phyloP scores from a whole-genome alignment of 148 eudicot genomes.

The Dysphania ambrosioides region DNA sequence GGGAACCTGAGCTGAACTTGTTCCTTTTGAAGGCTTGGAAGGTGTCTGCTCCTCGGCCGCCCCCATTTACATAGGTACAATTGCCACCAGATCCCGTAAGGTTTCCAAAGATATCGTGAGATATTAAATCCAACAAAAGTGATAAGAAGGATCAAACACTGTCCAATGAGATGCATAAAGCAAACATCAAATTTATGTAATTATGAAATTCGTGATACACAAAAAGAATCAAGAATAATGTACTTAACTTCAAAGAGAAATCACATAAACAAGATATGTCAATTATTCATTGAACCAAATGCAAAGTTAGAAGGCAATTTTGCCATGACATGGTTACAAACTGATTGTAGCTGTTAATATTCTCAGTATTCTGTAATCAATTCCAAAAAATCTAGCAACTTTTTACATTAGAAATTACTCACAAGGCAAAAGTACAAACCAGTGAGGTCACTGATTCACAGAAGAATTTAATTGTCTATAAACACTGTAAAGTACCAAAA shows the following conservation, averaged over 20 bases:
- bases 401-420: background rate
- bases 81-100: constrained; percentile 17
- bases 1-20: constrained; percentile 57
- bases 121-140: constrained; percentile 7
- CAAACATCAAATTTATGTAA: background rate
- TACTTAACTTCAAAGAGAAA: background rate
- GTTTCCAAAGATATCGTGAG: background rate
- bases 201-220: background rate
- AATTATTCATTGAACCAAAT: background rate
- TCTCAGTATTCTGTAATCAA: too few species aligned
- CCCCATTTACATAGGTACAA: constrained; percentile 50
- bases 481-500: background rate
- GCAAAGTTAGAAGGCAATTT: background rate
- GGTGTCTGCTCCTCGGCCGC: constrained; percentile 65
- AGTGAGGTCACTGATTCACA: background rate
- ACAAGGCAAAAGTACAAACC: background rate
- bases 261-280: background rate
- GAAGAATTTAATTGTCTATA: background rate
- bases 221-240: background rate
- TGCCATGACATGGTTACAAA: too few species aligned
- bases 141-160: constrained; percentile 9
- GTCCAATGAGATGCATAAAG: background rate
- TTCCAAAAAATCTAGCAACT: background rate
- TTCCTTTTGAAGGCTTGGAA: constrained; percentile 57
- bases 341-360: too few species aligned